Conservation (phyloP, 2,329 filamentous ascomycete genomes). For the Mollisia scopiformis region DNA sequence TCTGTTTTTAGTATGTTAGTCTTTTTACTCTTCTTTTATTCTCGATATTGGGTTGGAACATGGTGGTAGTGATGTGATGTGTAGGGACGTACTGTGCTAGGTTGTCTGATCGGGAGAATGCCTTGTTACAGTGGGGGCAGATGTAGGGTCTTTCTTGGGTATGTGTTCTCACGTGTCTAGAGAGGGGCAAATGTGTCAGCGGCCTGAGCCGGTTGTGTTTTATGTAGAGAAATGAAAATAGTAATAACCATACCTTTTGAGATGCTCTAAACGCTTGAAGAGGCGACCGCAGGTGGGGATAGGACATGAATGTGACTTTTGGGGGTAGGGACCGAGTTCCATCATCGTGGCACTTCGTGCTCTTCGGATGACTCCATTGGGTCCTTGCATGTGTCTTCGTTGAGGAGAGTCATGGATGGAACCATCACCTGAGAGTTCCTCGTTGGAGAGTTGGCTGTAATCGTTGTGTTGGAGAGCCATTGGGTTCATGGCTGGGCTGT, state of each 20-base stretch:
- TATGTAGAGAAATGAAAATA: conserved; percentile 38
- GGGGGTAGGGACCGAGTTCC: conserved; percentile 94
- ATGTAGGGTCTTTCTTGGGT: conserved; percentile 99
- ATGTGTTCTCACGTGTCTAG: conserved; percentile 97
- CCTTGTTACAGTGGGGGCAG: conserved; percentile 97
- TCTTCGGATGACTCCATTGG: conserved; percentile 79
- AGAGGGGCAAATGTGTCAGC: conserved; percentile 47
- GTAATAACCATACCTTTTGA: conserved; percentile 85
- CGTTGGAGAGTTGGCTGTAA: conserved; percentile 63
- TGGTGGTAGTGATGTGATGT: conserved; percentile 34
- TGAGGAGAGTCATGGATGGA: conserved; percentile 61
- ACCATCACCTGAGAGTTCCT: conserved; percentile 62
- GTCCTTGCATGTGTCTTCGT: conserved; percentile 70
- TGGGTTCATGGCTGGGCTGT: conserved; percentile 74
- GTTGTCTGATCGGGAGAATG: conserved; percentile 97
- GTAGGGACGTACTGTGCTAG: conserved; percentile 81
- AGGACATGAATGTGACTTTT: conserved; percentile 98
- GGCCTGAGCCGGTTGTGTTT: conserved; percentile 46
- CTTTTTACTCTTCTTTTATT: no score
- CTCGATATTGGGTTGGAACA: conserved; percentile 10
- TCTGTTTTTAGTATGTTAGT: conserved; percentile 43
- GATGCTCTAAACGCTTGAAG: conserved; percentile 98
- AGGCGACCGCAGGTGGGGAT: conserved; percentile 96
- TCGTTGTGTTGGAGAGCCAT: conserved; percentile 73
- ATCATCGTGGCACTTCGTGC: conserved; percentile 94